A percentile compares a stretch with the other conserved stretches of the same genome.
phyloP scores from a whole-genome alignment of 345 rosid genomes.

The Chamaenerion angustifolium region DNA sequence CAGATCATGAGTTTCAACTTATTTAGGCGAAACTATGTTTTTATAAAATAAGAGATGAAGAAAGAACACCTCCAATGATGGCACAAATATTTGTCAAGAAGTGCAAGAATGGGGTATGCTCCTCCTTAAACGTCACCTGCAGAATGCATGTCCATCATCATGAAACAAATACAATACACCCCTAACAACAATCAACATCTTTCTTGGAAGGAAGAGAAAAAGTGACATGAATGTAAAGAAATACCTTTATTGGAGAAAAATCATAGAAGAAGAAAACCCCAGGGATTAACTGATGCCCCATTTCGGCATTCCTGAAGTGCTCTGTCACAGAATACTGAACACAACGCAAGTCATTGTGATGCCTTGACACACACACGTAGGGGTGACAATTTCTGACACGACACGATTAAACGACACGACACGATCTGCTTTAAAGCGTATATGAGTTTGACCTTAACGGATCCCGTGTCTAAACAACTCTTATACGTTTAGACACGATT shows the following conservation, averaged over 20 bases:
- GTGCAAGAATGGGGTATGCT: conserved; percentile 65
- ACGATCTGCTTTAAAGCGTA: no score
- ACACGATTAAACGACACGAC: no score
- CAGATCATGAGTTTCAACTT: no score
- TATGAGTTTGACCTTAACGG: no score
- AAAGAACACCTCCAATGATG: conserved; percentile 61
- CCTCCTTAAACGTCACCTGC: conserved; percentile 70
- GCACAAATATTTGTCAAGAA: conserved; percentile 79
- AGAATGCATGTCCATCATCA: conserved; percentile 5
- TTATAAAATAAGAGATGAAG: background rate
- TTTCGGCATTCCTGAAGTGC: conserved; percentile 48
- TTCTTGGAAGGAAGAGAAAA: no score
- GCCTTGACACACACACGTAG: no score
- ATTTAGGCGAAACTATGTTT: no score
- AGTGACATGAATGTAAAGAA: conserved; percentile 1
- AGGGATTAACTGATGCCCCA: conserved; percentile 33
- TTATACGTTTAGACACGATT: no score
- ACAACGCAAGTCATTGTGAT: conserved; percentile 5
- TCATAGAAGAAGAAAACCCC: conserved; percentile 91
- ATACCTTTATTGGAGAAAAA: conserved; percentile 84
- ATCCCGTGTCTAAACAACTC: no score
- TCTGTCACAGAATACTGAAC: conserved; percentile 78
- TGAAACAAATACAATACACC: no score
- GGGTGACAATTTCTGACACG: no score
- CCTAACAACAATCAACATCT: no score